Evolutionary conservation across 2,329 filamentous ascomycete genomes (phyloP), one percentile per base, ranked within the genome.

Genomic region (Talaromyces funiculosus): DNA sequence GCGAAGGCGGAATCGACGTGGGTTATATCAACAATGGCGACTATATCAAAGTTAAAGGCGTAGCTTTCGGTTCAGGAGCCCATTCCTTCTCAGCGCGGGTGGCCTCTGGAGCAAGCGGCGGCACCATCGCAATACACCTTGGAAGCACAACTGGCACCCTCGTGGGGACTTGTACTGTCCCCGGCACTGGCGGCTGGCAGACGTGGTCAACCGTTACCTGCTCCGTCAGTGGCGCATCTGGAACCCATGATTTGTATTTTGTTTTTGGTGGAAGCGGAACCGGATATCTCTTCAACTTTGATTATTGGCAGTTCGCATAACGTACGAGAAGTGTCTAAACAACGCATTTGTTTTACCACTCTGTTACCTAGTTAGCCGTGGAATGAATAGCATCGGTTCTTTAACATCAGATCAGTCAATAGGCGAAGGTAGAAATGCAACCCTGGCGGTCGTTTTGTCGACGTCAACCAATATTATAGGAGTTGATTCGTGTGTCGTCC

Each of bases 161-260:
- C 14, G 49, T 53, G 5, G 49, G 49, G 7, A 53, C 14, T 37
- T 53, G 49, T 37, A 37, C 9, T 53, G 31, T 53, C 2, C 49
- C 49, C 14, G 4, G 31, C 20, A 53, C 49, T 35, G 49, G 49
- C 10, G 49, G 49, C 24, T 53, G 49, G 49, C 49, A 53, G 33
- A 37, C 49, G 6, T 53, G 49, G 49, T 22, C 49, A 2, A 53
- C 49, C n/a, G 49, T 53, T 53, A 53, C 29, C 29, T 53, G 49
- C 14, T 53, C 49, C 2, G 33, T 53, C 31, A 53, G 20, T 53
- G 49, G 49, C 12, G 49, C 49, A 14, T 14, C 26, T 22, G 49
- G 49, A 18, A 53, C 49, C 8, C 49, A 53, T 18, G 49, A 53
- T 53, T 3, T 53, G 29, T 53, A 53, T 53, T 53, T 53, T 53